A percentile compares a stretch with the other conserved stretches of the same genome.
These are phyloP conservation scores for Stagonosporopsis cucurbitacearum DNA, from an alignment of 2,329 filamentous ascomycete genomes.

Conservation along the genomic window DNA sequence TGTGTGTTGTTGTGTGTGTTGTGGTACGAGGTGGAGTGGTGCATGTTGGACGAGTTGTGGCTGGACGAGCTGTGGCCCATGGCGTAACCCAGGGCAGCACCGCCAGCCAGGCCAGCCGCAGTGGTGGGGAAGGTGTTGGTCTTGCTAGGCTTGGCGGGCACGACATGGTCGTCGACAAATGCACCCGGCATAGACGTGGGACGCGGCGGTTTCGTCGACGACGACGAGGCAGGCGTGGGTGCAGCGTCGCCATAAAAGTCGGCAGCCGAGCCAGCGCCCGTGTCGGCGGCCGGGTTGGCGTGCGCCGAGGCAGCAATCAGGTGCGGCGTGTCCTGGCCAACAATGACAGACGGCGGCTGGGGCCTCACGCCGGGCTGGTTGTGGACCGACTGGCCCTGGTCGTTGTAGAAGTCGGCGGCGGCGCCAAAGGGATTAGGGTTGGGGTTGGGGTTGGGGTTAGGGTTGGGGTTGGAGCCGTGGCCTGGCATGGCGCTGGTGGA, in stretches of 20 bases:
- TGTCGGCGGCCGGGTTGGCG: slow-evolving; percentile 64
- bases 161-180: slow-evolving; percentile 43
- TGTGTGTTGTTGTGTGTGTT: slow-evolving; percentile 13
- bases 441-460: too few relatives aligned
- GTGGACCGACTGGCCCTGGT: slow-evolving; percentile 66
- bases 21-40: slow-evolving; percentile 34
- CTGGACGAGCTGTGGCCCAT: slow-evolving; percentile 42
- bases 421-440: slow-evolving; percentile 56
- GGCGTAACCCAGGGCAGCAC: slow-evolving; percentile 53
- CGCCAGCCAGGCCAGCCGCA: slow-evolving; percentile 46
- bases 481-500: slow-evolving; percentile 55
- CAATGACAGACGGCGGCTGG: slow-evolving; percentile 59
- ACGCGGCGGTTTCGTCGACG: slow-evolving; percentile 45
- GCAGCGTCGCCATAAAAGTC: slow-evolving; percentile 57
- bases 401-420: slow-evolving; percentile 68
- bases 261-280: slow-evolving; percentile 65
- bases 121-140: slow-evolving; percentile 42
- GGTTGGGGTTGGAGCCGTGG: slow-evolving; percentile 12
- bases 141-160: slow-evolving; percentile 35
- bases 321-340: slow-evolving; percentile 61
- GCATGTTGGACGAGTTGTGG: slow-evolving; percentile 39
- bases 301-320: slow-evolving; percentile 60
- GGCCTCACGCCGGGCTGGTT: slow-evolving; percentile 67
- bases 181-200: slow-evolving; percentile 46
- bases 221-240: slow-evolving; percentile 21